Base-by-base conservation (phyloP, 2,329 filamentous ascomycete genomes). In the Aspergillus udagawae region DNA sequence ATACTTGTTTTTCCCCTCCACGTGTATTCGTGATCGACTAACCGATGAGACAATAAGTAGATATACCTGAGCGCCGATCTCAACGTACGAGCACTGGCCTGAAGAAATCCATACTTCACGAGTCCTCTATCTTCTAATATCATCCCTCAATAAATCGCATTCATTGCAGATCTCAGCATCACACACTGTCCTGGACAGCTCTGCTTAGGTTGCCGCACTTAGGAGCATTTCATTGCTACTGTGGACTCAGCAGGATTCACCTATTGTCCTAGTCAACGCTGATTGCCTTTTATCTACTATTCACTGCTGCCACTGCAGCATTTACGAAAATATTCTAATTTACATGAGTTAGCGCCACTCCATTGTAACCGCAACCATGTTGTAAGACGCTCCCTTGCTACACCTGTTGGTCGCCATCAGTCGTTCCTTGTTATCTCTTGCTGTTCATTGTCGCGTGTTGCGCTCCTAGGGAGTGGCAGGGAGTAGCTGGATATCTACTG, bases 341-440 rank as follows among this genome's bases (percentile, higher is more conserved):
- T n/a, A 38, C 14, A 38, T 38, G 32, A 49, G 51, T 50, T 35
- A 50, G 14, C 51, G 35, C n/a, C 42, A 14, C 32, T 35, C 32
- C 12, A 21, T 56, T 41, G 42, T 27, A 51, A 38, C 52, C 51
- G 58, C 56, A 62, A 49, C 58, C 61, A 66, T 66, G 64, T 66
- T 66, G 64, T 66, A 66, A 65, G 64, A 52, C 44, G 57, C 32
- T 25, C 54, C 32, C 59, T 47, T 29, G 14, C 32, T 38, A n/a
- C n/a, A 29, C 41, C 41, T 14, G 23, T 38, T 28, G 20, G 47
- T 45, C 38, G 14, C 44, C 42, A 50, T 49, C 27, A 38, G 50
- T 42, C 6, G n/a, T 60, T 38, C 50, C 48, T 50, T 7, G 10
- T 21, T 47, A 51, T 49, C 25, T 54, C 38, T 41, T 52, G 23